Conservation (phyloP, 1,139 yeast species). For the Kodamaea derodonti region DNA sequence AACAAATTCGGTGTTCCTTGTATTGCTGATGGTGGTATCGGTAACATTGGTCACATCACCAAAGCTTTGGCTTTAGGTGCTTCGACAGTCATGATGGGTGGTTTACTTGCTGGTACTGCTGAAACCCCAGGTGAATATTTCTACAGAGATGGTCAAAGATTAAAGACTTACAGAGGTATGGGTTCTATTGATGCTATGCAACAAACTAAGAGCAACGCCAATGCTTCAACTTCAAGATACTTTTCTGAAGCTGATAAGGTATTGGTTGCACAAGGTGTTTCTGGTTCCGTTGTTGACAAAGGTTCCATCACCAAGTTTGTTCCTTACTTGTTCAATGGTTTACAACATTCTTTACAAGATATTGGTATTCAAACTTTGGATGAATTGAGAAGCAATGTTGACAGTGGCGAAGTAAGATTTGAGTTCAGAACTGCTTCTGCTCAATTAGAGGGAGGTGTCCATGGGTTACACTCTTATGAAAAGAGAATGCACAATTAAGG, state of each 20-base stretch:
- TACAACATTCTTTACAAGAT: slow-evolving; percentile 98
- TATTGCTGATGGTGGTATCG: slow-evolving; percentile 99
- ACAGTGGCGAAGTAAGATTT: slow-evolving; percentile 74
- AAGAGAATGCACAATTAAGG: slow-evolving; percentile 89
- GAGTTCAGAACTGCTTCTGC: slow-evolving; percentile 99
- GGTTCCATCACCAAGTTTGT: slow-evolving; percentile 92
- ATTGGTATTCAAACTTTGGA: slow-evolving; percentile 76
- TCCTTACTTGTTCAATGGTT: slow-evolving; percentile 91
- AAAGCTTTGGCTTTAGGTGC: slow-evolving; percentile 98
- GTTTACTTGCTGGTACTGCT: slow-evolving; percentile 96
- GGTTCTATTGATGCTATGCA: slow-evolving; percentile 99
- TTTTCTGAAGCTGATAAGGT: slow-evolving; percentile 95
- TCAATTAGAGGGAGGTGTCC: slow-evolving; percentile 98
- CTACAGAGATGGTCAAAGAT: slow-evolving; percentile 96
- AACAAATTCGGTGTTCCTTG: slow-evolving; percentile 90
- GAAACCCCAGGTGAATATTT: slow-evolving; percentile 99
- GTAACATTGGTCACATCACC: slow-evolving; percentile 97
- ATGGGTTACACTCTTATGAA: slow-evolving; percentile 94
- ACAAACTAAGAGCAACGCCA: slow-evolving; percentile 81
- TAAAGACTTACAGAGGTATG: slow-evolving; percentile 98
- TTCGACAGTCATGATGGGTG: slow-evolving; percentile 99
- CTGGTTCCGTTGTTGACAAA: slow-evolving; percentile 95
- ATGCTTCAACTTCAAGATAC: slow-evolving; percentile 97
- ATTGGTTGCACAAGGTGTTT: slow-evolving; percentile 98
- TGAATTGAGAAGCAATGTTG: slow-evolving; percentile 63